A percentile compares a stretch with the other conserved stretches of the same genome.
phyloP scores from a whole-genome alignment of 2,329 filamentous ascomycete genomes.

The Penicillium glabrum region DNA sequence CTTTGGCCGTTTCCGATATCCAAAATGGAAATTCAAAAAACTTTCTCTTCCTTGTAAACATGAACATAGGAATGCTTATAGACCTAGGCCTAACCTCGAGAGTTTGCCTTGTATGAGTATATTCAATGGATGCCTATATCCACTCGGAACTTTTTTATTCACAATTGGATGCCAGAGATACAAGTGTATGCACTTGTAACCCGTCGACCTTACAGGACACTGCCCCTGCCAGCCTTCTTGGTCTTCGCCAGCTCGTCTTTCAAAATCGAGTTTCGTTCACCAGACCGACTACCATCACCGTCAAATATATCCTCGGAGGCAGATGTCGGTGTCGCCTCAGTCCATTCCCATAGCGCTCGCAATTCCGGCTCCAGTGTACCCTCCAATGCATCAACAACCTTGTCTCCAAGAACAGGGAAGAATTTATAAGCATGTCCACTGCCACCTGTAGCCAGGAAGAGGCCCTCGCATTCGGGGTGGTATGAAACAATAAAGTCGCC shows the following conservation, averaged over 20 bases:
- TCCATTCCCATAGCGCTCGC: conserved; percentile 45
- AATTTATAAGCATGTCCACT: conserved; percentile 58
- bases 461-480: conserved; percentile 58
- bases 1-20: conserved; percentile 18
- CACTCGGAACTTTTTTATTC: not conserved
- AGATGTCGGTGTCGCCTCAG: conserved; percentile 11
- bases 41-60: not conserved
- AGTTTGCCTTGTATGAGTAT: no score
- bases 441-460: conserved; percentile 54
- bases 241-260: conserved; percentile 40
- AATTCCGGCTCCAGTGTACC: conserved; percentile 44
- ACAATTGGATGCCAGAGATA: not conserved
- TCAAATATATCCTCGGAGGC: conserved; percentile 24
- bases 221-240: conserved; percentile 21
- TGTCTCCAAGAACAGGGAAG: conserved; percentile 54
- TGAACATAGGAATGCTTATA: not conserved
- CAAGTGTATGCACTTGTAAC: not conserved
- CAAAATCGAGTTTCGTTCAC: conserved; percentile 34
- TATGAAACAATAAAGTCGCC: conserved; percentile 71
- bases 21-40: conserved; percentile 12
- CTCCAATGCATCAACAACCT: conserved; percentile 49
- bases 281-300: conserved; percentile 41
- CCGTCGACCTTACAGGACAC: conserved; percentile 20
- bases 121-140: not conserved
- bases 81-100: no score